Conservation (phyloP, 805 yeast genomes). For the Candida adriatica region DNA sequence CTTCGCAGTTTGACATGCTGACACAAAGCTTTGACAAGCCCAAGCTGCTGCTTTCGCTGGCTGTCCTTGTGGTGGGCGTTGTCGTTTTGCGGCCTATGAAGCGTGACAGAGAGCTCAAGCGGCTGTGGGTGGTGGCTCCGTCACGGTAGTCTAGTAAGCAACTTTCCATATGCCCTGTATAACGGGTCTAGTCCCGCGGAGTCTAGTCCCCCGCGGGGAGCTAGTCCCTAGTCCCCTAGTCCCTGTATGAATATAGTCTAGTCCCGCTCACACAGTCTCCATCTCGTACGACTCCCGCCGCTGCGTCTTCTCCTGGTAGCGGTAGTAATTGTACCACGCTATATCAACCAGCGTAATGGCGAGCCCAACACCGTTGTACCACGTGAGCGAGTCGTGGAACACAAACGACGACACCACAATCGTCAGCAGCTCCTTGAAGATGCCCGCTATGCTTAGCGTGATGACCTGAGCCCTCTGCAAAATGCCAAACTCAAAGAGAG, state of each 20-base stretch:
- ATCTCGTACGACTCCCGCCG: too few species aligned
- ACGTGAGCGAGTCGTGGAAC: conserved; percentile 66
- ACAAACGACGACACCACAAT: conserved; percentile 60
- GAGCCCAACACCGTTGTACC: conserved; percentile 68
- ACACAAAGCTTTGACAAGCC: conserved; percentile 59
- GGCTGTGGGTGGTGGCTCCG: conserved; percentile 10
- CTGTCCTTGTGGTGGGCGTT: conserved; percentile 39
- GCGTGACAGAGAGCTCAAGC: conserved; percentile 42
- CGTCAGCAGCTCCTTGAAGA: conserved; percentile 86
- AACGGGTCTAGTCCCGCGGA: too few species aligned
- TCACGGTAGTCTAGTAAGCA: too few species aligned
- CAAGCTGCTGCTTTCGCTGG: conserved; percentile 41
- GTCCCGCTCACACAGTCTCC: too few species aligned
- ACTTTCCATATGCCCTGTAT: too few species aligned
- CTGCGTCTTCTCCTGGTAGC: conserved; percentile 34
- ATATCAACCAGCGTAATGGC: conserved; percentile 71
- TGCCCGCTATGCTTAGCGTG: conserved; percentile 86
- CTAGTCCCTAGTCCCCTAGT: too few species aligned
- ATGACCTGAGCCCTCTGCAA: conserved; percentile 76
- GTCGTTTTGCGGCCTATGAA: conserved; percentile 53
- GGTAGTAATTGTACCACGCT: conserved; percentile 70
- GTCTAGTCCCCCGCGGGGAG: too few species aligned
- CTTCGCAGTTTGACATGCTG: conserved; percentile 75
- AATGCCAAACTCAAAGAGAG: conserved; percentile 78
- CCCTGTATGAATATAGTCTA: too few species aligned